phyloP scores from a whole-genome alignment of 2,329 filamentous ascomycete species.

The Macrophomina phaseolina region DNA sequence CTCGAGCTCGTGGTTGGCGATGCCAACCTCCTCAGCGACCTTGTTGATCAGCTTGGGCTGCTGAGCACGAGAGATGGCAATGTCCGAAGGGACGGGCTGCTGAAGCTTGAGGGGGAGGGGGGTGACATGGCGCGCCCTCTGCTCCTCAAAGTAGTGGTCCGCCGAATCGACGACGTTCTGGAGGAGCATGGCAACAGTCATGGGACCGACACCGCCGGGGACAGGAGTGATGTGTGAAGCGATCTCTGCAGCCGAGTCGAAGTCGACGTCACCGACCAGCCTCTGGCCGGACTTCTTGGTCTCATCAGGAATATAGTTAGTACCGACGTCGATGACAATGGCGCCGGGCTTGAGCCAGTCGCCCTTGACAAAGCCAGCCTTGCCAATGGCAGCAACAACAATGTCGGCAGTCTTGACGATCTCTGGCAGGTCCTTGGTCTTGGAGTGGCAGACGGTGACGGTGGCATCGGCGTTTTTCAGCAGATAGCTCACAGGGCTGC shows the following conservation, averaged over 20 bases:
- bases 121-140: constrained; percentile 78
- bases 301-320: constrained; percentile 89
- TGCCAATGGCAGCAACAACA: constrained; percentile 88
- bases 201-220: constrained; percentile 93
- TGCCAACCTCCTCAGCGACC: constrained; percentile 84
- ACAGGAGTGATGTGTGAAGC: constrained; percentile 95
- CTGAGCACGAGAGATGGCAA: constrained; percentile 87
- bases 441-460: constrained; percentile 94
- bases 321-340: constrained; percentile 97
- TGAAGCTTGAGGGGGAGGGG: constrained; percentile 83
- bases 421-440: constrained; percentile 74
- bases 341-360: constrained; percentile 94
- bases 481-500: constrained; percentile 94
- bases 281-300: constrained; percentile 91
- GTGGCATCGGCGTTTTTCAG: constrained; percentile 95
- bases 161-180: constrained; percentile 93
- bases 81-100: constrained; percentile 90
- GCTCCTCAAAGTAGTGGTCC: constrained; percentile 77
- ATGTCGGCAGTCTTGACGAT: constrained; percentile 86
- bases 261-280: constrained; percentile 95
- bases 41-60: constrained; percentile 89
- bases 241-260: constrained; percentile 79
- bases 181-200: constrained; percentile 98
- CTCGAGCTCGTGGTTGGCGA: constrained; percentile 87
- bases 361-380: constrained; percentile 86